Percentiles rank a stretch among this genome's conserved stretches.
phyloP scores from a whole-genome alignment of 2,329 filamentous ascomycete genomes.

The Calonectria multiphialidica region DNA sequence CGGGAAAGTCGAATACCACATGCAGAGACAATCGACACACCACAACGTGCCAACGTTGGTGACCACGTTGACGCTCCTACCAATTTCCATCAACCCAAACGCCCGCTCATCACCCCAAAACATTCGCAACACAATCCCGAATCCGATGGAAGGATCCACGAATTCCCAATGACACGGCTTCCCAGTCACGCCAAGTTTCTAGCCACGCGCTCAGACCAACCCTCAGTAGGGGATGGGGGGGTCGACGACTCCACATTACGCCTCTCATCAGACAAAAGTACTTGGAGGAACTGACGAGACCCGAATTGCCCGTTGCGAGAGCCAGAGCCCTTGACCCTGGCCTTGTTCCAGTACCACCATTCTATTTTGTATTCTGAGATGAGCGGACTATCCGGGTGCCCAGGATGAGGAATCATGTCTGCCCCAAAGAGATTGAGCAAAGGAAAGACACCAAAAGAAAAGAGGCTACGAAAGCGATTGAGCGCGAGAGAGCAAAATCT shows the following conservation, averaged over 20 bases:
- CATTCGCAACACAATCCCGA: constrained; percentile 6
- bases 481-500: not conserved
- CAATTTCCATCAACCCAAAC: constrained; percentile 6
- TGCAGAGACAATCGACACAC: constrained; percentile 4
- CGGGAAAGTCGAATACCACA: not conserved
- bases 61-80: constrained; percentile 6
- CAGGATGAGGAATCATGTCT: constrained; percentile 3
- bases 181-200: constrained; percentile 9
- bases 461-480: not conserved
- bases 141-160: constrained; percentile 6
- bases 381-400: constrained; percentile 4
- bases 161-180: constrained; percentile 5
- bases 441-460: not conserved
- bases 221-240: not conserved
- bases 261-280: constrained; percentile 28
- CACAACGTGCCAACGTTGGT: constrained; percentile 2
- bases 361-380: constrained; percentile 7
- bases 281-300: constrained; percentile 18
- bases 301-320: constrained; percentile 19
- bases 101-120: constrained; percentile 2
- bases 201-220: constrained; percentile 6
- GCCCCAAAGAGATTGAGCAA: not conserved
- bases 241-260: constrained; percentile 9
- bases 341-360: not conserved
- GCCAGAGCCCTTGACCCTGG: constrained; percentile 13